Evolutionary conservation across 306 rosid species (phyloP), one percentile per base, ranked within the genome.

Genomic region (Astragalus glycyphyllos): DNA sequence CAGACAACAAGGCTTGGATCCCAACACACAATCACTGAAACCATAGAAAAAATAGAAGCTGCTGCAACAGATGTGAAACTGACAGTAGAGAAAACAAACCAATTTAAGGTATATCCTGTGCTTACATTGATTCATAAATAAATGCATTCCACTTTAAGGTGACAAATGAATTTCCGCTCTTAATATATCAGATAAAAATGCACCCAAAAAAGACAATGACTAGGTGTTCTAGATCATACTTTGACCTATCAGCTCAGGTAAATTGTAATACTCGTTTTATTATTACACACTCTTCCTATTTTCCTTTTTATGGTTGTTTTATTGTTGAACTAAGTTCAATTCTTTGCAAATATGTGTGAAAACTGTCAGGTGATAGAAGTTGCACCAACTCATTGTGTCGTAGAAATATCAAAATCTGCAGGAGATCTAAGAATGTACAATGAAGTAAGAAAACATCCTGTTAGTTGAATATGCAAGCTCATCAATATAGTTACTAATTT

Each of bases 301-400:
- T 42, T 62, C 47, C 45, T 32, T 17, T 34, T 44, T 49, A 0
- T 47, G n/a, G 2, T 42, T 57, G 29, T 62, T 50, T 45, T n/a
- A 11, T n/a, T 38, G 37, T 50, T 41, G 40, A 32, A 4, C 32
- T 47, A 26, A 54, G 47, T 38, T 65, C 53, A 68, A 32, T 53
- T 35, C 50, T 64, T 70, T 62, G 65, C 54, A 7, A 13, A 7
- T n/a, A 54, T 58, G 11, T 64, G 37, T 53, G 65, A 57, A 26
- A 84, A 79, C 34, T 82, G 42, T 46, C 86, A 91, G 97, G 96
- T 88, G 74, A 88, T 79, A 50, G 92, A 89, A 77, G 92, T 91
- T 71, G 82, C 97, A 71, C 97, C 97, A 7, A 76, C 83, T 15
- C 77, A 85, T 70, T 91, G 96, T 84, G 96, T 91, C 12, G 67